Percentiles rank a stretch among this genome's conserved stretches.
Conservation (phyloP, 2,329 filamentous ascomycete species). For the Cladophialophora psammophila region DNA sequence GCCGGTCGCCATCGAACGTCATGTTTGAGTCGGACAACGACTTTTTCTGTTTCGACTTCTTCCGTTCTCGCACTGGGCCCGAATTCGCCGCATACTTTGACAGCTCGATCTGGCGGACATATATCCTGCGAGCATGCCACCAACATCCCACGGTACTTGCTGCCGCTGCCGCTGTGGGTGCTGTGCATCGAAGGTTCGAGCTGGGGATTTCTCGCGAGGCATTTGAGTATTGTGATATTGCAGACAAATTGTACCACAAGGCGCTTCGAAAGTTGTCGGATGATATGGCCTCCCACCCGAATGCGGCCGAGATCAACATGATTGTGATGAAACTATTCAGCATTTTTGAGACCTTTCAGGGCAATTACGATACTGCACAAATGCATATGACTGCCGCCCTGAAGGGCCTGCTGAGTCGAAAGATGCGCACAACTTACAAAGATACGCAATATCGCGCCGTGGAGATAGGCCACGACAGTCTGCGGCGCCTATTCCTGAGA, state of each 20-base stretch:
- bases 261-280: conserved; percentile 30
- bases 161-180: conserved; percentile 38
- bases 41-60: conserved; percentile 45
- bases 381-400: conserved; percentile 35
- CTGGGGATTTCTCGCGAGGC: conserved; percentile 39
- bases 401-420: conserved; percentile 33
- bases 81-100: conserved; percentile 41
- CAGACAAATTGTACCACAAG: conserved; percentile 35
- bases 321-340: conserved; percentile 36
- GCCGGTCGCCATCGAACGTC: conserved; percentile 26
- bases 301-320: conserved; percentile 39
- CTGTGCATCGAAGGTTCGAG: conserved; percentile 39
- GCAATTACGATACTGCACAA: conserved; percentile 34
- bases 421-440: conserved; percentile 35
- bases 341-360: conserved; percentile 40
- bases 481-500: conserved; percentile 32
- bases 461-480: conserved; percentile 32
- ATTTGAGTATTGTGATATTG: conserved; percentile 39
- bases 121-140: conserved; percentile 31
- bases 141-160: conserved; percentile 37
- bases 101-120: conserved; percentile 38
- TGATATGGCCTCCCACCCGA: conserved; percentile 30
- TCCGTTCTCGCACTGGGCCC: conserved; percentile 43
- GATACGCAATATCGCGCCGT: conserved; percentile 37
- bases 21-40: conserved; percentile 39